Percentiles rank a stretch among this genome's conserved stretches.
Evolutionary conservation across 306 rosid genomes (phyloP).

Genomic region (Cicer arietinum): DNA sequence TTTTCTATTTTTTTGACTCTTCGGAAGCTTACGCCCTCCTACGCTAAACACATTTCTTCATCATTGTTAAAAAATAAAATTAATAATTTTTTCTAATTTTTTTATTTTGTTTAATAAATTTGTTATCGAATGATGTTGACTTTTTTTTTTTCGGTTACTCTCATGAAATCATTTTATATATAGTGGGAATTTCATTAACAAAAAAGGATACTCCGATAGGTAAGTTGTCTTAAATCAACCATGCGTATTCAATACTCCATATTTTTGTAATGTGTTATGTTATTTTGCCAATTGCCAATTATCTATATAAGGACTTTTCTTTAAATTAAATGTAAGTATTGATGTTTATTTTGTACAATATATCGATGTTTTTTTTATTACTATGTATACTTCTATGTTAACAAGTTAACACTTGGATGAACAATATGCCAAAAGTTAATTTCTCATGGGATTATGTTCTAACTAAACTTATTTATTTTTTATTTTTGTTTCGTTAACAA

Average conservation of each 20-base stretch:
- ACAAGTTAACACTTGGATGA: too few species aligned
- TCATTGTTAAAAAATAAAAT: not conserved
- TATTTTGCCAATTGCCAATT: not conserved
- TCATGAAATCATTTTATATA: conserved; percentile 28
- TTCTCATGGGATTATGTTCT: too few species aligned
- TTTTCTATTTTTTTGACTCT: conserved; percentile 52
- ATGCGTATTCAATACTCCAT: not conserved
- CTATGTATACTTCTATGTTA: too few species aligned
- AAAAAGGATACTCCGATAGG: conserved; percentile 31
- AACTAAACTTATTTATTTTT: too few species aligned
- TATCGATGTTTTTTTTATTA: too few species aligned
- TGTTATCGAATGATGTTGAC: conserved; percentile 15
- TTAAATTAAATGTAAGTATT: not conserved
- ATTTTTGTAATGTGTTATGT: not conserved
- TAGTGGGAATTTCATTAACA: conserved; percentile 26
- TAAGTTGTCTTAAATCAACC: conserved; percentile 45
- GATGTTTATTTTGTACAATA: too few species aligned
- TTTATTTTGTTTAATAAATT: not conserved
- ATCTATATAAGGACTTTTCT: not conserved
- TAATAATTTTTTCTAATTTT: too few species aligned
- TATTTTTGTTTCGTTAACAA: too few species aligned
- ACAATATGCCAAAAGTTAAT: too few species aligned
- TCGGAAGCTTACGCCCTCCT: not conserved
- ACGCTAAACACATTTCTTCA: conserved; percentile 27
- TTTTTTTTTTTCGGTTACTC: conserved; percentile 28